A percentile compares a stretch with the other conserved stretches of the same genome.
phyloP scores from a whole-genome alignment of 1,284 basidiomycete genomes.

The Coniophora puteana region DNA sequence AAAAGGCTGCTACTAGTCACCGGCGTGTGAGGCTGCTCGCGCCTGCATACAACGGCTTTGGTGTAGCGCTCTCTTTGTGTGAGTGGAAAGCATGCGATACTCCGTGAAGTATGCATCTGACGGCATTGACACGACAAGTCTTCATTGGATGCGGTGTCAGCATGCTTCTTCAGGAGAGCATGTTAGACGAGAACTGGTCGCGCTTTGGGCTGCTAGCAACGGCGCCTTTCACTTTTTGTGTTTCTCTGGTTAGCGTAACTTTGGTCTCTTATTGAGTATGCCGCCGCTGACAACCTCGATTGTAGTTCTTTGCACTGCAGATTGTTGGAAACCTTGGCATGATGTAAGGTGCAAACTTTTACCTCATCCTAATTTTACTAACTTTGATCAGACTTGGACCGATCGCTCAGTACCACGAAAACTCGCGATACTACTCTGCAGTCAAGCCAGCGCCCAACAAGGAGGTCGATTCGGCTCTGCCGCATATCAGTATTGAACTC shows the following conservation, averaged over 20 bases:
- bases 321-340: conserved; percentile 56
- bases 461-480: conserved; percentile 50
- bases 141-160: conserved; percentile 54
- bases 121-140: conserved; percentile 40
- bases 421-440: conserved; percentile 66
- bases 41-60: conserved; percentile 74
- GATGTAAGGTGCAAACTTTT: conserved; percentile 34
- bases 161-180: conserved; percentile 57
- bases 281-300: conserved; percentile 5
- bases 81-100: conserved; percentile 23
- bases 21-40: conserved; percentile 73
- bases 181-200: conserved; percentile 54
- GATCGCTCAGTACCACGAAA: conserved; percentile 71
- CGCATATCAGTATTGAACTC: conserved; percentile 69
- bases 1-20: conserved; percentile 44
- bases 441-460: conserved; percentile 50
- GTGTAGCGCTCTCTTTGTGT: conserved; percentile 62
- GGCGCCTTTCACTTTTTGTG: conserved; percentile 67
- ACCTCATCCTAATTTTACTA: conserved; percentile 11
- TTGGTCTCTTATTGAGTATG: conserved; percentile 3
- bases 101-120: conserved; percentile 1
- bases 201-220: conserved; percentile 64
- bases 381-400: conserved; percentile 47
- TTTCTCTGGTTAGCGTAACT: conserved; percentile 59
- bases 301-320: conserved; percentile 59